These are phyloP conservation scores for Panaeolus papilionaceus DNA, from an alignment of 768 basidiomycete species.

Conservation along the genomic window DNA sequence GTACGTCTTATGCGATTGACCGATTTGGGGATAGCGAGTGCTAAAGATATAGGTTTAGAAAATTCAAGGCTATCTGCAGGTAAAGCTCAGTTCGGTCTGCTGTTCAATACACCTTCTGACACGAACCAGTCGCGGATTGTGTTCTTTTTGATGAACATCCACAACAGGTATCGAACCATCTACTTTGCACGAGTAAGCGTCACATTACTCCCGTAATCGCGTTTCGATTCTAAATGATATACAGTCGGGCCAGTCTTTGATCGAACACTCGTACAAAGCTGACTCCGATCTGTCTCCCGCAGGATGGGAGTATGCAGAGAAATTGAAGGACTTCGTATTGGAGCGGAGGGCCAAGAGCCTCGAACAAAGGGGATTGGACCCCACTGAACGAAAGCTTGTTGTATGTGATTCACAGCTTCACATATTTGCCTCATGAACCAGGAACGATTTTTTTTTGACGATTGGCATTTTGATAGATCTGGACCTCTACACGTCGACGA, in stretches of 20 bases:
- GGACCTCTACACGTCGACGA: constrained; percentile 94
- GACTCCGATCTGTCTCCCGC: constrained; percentile 95
- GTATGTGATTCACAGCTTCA: constrained; percentile 46
- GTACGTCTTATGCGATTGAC: constrained; percentile 45
- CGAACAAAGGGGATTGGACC: constrained; percentile 71
- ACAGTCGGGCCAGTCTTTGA: constrained; percentile 96
- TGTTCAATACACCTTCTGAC: neutral
- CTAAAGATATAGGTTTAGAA: constrained; percentile 48
- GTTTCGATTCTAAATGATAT: constrained; percentile 6
- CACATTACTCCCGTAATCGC: neutral
- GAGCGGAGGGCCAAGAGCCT: constrained; percentile 80
- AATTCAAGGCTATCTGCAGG: constrained; percentile 89
- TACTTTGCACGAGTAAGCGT: constrained; percentile 90
- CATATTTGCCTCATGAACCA: constrained; percentile 7
- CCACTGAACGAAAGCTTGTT: constrained; percentile 66
- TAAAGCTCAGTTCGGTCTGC: constrained; percentile 32
- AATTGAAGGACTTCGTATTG: constrained; percentile 88
- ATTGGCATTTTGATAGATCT: constrained; percentile 63
- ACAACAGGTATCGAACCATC: constrained; percentile 90
- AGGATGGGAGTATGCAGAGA: constrained; percentile 95
- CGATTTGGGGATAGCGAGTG: neutral
- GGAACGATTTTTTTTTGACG: neutral
- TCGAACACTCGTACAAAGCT: constrained; percentile 98
- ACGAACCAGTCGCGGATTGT: constrained; percentile 82
- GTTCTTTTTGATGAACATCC: constrained; percentile 99